Conservation (phyloP, 2,329 filamentous ascomycete genomes). For the Ophidiomyces ophidiicola region DNA sequence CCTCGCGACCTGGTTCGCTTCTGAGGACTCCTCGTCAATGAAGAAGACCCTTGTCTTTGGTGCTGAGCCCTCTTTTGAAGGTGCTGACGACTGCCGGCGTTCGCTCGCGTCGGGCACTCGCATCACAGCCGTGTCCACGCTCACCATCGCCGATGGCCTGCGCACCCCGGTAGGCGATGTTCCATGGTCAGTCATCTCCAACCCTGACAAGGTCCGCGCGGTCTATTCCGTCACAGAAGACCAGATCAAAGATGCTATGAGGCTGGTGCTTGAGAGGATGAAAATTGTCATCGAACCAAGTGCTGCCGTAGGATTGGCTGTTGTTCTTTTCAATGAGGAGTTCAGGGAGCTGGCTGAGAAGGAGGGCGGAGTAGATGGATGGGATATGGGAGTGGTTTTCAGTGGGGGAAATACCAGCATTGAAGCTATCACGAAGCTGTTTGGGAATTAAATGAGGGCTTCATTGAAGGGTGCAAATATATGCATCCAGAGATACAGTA, state of each 20-base stretch:
- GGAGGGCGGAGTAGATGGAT: conserved; percentile 60
- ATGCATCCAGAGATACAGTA: not conserved
- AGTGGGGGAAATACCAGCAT: conserved; percentile 55
- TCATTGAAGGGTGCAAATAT: not conserved
- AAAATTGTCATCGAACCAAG: conserved; percentile 88
- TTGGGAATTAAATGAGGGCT: conserved; percentile 21
- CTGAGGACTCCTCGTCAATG: not conserved
- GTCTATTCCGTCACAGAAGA: conserved; percentile 68
- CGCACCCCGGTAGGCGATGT: conserved; percentile 65
- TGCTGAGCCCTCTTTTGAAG: conserved; percentile 70
- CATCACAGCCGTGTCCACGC: conserved; percentile 55
- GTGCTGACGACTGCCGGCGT: conserved; percentile 68
- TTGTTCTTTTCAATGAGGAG: conserved; percentile 72
- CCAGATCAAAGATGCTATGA: conserved; percentile 66
- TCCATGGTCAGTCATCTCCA: conserved; percentile 67
- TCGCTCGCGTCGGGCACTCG: conserved; percentile 54
- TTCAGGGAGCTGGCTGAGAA: conserved; percentile 53
- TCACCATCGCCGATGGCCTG: conserved; percentile 82
- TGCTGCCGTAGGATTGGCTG: conserved; percentile 70
- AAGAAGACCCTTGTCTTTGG: conserved; percentile 62
- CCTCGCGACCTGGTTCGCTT: conserved; percentile 55
- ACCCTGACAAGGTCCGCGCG: conserved; percentile 54
- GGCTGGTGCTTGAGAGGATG: conserved; percentile 69
- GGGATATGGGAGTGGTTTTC: conserved; percentile 54
- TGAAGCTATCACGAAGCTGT: conserved; percentile 48